Percentiles rank a stretch among this genome's conserved stretches.
phyloP scores from a whole-genome alignment of 441 rosid species.

The Euphorbia celastroides region DNA sequence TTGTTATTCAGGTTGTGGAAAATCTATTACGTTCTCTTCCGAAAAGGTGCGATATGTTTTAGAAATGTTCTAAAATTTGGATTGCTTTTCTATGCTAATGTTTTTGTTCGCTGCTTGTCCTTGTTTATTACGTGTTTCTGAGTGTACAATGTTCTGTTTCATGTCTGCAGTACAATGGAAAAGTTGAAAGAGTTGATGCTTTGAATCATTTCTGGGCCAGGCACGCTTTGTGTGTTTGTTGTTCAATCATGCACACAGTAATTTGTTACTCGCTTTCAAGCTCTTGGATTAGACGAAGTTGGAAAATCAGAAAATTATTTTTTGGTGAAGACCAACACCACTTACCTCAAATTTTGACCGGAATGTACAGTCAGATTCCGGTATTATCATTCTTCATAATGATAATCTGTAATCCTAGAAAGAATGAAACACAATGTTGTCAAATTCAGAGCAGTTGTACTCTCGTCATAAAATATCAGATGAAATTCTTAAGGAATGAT shows the following conservation, averaged over 20 bases:
- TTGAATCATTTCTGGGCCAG: neutral
- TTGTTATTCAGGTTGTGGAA: constrained; percentile 30
- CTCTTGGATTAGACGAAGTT: neutral
- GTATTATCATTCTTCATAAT: no score
- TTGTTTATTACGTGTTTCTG: neutral
- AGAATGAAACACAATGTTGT: no score
- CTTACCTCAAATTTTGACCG: neutral
- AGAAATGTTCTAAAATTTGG: neutral
- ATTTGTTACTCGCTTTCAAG: no score
- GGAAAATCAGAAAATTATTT: neutral
- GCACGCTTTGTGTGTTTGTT: neutral
- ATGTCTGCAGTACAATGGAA: constrained; percentile 37
- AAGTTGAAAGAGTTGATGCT: constrained; percentile 41
- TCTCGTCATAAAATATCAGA: no score
- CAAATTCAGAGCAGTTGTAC: no score
- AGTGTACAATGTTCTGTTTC: neutral
- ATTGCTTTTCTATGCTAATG: neutral
- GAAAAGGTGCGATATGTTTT: constrained; percentile 36
- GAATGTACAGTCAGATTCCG: neutral
- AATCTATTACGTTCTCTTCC: constrained; percentile 46
- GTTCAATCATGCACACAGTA: neutral
- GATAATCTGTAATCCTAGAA: no score
- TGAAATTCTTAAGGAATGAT: neutral
- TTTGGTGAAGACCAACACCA: neutral
- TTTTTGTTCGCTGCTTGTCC: neutral